Evolutionary conservation across 1,139 yeast genomes (phyloP), one percentile per base, ranked within the genome.

Genomic region (Yamadazyma diospyri): DNA sequence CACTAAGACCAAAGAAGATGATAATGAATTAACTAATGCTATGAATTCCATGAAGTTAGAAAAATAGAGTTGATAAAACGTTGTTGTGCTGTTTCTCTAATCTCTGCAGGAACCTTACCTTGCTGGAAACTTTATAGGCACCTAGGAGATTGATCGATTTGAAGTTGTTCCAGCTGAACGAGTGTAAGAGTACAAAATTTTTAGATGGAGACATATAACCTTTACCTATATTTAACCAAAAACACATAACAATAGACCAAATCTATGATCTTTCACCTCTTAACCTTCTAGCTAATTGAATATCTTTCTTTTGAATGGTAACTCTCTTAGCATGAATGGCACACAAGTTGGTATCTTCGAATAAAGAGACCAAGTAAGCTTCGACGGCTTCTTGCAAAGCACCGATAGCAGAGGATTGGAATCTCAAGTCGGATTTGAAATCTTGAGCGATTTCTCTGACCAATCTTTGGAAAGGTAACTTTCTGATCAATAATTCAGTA

Each of bases 261-360:
- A n/a, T n/a, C 46, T 59, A 67, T 30, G 73, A 58, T 61, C 74
- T 64, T 57, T 69, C 74, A 46, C 75, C 75, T 59, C 75, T 65
- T 55, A 69, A 68, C 64, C 75, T 68, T 65, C 74, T 67, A 33
- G 75, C 75, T 51, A 69, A 67, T 52, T 69, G 74, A 55, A 69
- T 69, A 48, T 69, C 75, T 60, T 69, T 69, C 73, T 69, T 69
- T 53, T 69, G 74, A 43, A 69, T 69, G 38, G 75, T 69, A 41
- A 69, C 75, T 64, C 75, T 68, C 64, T 69, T 69, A 48, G 75
- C 75, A 54, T 69, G 75, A 42, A 69, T 69, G 40, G 75, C 75
- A 60, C 74, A 69, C 62, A 69, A 69, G 61, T 69, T 69, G 42
- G 75, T 69, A 51, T 69, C 75, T 57, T 69, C 75, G 37, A 69